Conservation (phyloP, 805 yeast species). For the Zygoascus biomembranicola region DNA sequence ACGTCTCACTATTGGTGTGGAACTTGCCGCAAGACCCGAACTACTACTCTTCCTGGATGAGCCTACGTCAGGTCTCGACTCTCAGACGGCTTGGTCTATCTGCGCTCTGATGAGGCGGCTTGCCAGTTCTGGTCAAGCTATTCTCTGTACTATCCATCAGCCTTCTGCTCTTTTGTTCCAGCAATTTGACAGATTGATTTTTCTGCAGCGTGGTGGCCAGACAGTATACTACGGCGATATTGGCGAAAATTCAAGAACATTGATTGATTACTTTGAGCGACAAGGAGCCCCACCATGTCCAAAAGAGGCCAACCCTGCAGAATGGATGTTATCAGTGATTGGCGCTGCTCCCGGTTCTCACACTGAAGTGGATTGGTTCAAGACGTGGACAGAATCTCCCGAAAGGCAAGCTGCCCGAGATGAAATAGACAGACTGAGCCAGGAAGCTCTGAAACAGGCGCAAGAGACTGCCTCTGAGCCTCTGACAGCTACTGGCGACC, state of each 20-base stretch:
- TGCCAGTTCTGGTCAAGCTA: slow-evolving; percentile 66
- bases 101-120: slow-evolving; percentile 57
- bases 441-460: slow-evolving; percentile 15
- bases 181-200: slow-evolving; percentile 58
- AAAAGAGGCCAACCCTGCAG: slow-evolving; percentile 61
- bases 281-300: slow-evolving; percentile 65
- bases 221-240: slow-evolving; percentile 80
- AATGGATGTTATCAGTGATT: slow-evolving; percentile 62
- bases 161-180: slow-evolving; percentile 65
- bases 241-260: slow-evolving; percentile 51
- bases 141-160: slow-evolving; percentile 70
- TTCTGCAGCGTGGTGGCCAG: slow-evolving; percentile 66
- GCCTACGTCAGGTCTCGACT: slow-evolving; percentile 66
- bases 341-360: slow-evolving; percentile 76
- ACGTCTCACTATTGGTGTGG: slow-evolving; percentile 63
- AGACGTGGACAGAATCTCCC: slow-evolving; percentile 48
- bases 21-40: slow-evolving; percentile 60
- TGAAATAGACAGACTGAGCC: slow-evolving; percentile 31
- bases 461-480: slow-evolving; percentile 21
- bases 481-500: slow-evolving; percentile 11
- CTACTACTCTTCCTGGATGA: slow-evolving; percentile 56
- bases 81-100: slow-evolving; percentile 57
- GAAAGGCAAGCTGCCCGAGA: slow-evolving; percentile 30
- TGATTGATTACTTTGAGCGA: slow-evolving; percentile 60
- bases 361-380: slow-evolving; percentile 51